Percentiles rank a stretch among this genome's conserved stretches.
phyloP scores from a whole-genome alignment of 306 rosid species.

The Gastrolobium bilobum region DNA sequence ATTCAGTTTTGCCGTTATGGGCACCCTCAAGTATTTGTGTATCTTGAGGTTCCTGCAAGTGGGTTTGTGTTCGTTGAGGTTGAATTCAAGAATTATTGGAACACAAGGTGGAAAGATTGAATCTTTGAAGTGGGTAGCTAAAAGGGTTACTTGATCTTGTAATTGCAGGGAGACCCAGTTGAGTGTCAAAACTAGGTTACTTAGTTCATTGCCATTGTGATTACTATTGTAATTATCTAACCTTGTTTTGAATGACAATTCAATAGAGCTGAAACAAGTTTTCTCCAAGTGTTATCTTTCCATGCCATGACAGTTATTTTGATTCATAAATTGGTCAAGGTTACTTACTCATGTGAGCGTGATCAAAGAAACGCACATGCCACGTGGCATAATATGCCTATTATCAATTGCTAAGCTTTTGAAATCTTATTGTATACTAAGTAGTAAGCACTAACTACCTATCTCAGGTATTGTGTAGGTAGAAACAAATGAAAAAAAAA shows the following conservation, averaged over 20 bases:
- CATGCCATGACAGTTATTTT: constrained; percentile 13
- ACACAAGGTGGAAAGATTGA: constrained; percentile 17
- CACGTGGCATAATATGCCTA: constrained; percentile 20
- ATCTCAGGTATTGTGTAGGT: neutral
- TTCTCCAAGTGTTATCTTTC: neutral
- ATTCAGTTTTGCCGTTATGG: neutral
- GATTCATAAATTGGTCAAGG: constrained; percentile 12
- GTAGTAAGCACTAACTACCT: neutral
- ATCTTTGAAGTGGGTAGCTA: constrained; percentile 8
- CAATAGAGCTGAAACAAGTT: constrained; percentile 21
- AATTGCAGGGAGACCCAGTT: neutral
- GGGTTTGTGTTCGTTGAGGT: constrained; percentile 6
- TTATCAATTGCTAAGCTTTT: neutral
- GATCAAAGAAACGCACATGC: no score
- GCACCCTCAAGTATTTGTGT: neutral
- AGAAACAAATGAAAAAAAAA: neutral
- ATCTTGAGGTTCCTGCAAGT: neutral
- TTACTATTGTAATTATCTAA: constrained; percentile 40
- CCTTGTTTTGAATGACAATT: constrained; percentile 24
- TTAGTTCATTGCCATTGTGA: constrained; percentile 14
- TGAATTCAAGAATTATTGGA: constrained; percentile 6
- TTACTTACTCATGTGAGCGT: neutral
- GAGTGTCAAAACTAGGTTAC: constrained; percentile 24
- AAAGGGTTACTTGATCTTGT: neutral
- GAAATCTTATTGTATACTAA: neutral